These are phyloP conservation scores for Penicillium pancosmium DNA, from an alignment of 495 filamentous ascomycete genomes.

Conservation along the genomic window DNA sequence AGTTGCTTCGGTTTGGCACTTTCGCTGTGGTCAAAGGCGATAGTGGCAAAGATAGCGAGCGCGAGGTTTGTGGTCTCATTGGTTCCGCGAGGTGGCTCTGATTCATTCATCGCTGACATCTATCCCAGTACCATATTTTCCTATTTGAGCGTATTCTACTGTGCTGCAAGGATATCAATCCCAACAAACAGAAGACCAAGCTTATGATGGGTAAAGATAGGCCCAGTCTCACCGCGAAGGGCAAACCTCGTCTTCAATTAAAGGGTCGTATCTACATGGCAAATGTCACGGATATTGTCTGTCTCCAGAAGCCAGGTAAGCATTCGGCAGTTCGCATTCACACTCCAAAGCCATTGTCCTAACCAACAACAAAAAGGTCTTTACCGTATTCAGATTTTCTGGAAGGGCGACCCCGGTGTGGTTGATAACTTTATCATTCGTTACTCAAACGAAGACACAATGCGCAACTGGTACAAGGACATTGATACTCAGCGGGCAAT, in stretches of 20 bases:
- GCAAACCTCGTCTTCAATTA: slow-evolving; percentile 81
- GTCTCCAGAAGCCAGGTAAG: slow-evolving; percentile 79
- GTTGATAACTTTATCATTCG: slow-evolving; percentile 96
- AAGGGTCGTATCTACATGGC: slow-evolving; percentile 99
- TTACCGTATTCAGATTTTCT: slow-evolving; percentile 96
- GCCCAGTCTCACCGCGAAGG: slow-evolving; percentile 69
- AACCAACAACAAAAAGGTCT: slow-evolving; percentile 57
- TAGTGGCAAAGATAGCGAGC: slow-evolving; percentile 72
- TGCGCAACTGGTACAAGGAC: slow-evolving; percentile 84
- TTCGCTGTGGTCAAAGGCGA: slow-evolving; percentile 92
- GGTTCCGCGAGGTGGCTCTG: neutral
- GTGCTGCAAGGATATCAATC: slow-evolving; percentile 94
- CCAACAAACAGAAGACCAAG: slow-evolving; percentile 80
- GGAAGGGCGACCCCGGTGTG: slow-evolving; percentile 95
- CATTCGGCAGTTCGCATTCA: slow-evolving; percentile 11
- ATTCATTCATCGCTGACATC: slow-evolving; percentile 9
- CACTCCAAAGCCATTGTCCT: slow-evolving; percentile 5
- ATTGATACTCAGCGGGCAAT: slow-evolving; percentile 52
- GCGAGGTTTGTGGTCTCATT: slow-evolving; percentile 60
- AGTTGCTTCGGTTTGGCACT: slow-evolving; percentile 85
- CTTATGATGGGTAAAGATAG: slow-evolving; percentile 66
- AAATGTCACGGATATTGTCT: slow-evolving; percentile 93
- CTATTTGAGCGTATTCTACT: slow-evolving; percentile 94
- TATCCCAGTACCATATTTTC: slow-evolving; percentile 87
- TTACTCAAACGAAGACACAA: slow-evolving; percentile 84